Base-by-base conservation (phyloP, 192 early-diverging fungal genomes). In the Phlyctochytrium planicorne region DNA sequence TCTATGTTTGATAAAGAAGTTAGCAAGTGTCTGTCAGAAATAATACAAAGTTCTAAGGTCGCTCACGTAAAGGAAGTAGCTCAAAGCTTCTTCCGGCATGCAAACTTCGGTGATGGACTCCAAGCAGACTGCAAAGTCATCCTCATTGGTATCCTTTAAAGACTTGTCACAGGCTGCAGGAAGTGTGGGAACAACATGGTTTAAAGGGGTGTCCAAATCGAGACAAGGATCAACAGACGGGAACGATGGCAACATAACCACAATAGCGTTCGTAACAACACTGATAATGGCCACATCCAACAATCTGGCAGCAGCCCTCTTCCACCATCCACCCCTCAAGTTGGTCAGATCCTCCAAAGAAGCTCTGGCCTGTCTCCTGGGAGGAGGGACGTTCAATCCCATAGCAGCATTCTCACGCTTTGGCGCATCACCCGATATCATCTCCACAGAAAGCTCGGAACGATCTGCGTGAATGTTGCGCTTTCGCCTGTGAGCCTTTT, bases 191-290 rank as follows among this genome's bases (percentile, higher is more conserved):
- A 17, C 14, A 30, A 70, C 27, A 37, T 70, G 68, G 6, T n/a
- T 24, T 23, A 63, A 34, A 25, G 61, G 68, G 30, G n/a, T 40
- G 14, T 12, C 52, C 47, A 53, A 25, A 12, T 33, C 17, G 4
- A 57, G 10, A 50, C 77, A 78, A 16, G 59, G 40, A 34, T 78
- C 77, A 12, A 71, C 37, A 1, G 27, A 53, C 16, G 31, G 23
- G 32, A 29, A 33, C 23, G 55, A 34, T 12, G 77, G 77, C 4
- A 78, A 1, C 30, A 74, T 40, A 16, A 69, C 62, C 20, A 75
- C 73, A 34, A 78, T 52, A 17, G 72, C 16, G 29, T 56, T 66
- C 16, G 77, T 78, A 23, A 71, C 65, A 33, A 72, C 30, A n/a
- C 62, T 65, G 14, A 78, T 61, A 23, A 72, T 52, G 24, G 34